Base-by-base conservation (phyloP, 192 early-diverging fungal genomes). In the Coemansia asiatica region DNA sequence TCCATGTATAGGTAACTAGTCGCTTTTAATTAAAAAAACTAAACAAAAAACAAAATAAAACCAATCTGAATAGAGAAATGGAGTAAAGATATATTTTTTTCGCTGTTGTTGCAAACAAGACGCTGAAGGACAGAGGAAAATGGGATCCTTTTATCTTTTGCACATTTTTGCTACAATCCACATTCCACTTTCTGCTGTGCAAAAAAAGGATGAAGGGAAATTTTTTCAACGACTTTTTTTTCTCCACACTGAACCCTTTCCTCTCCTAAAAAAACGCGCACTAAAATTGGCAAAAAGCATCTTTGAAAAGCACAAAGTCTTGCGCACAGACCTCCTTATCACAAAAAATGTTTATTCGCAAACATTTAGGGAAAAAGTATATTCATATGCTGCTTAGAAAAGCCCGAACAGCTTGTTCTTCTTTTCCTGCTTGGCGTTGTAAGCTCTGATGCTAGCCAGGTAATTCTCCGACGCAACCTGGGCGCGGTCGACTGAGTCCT, bases 351-450 rank as follows among this genome's bases (percentile, higher is more conserved):
- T 49, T 4, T 16, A 49, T 49, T 49, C 5, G 18, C 4, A 19
- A 16, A 49, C 48, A 10, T 7, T 16, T 10, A 44, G 40, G 8
- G 40, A 49, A 16, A 49, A 22, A 18, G 48, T 5, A 18, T 49
- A 10, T 49, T 16, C 15, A 4, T 18, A 4, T 5, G 18, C 18
- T 16, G 48, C 15, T 64, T 15, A 75, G 19, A 81, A 75, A 21
- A 81, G 58, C 0, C 69, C 69, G 36, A 81, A 75, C 23, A 61
- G 62, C 54, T 72, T 81, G n/a, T 35, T 61, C 13, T 60, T 63
- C 40, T 54, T 61, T 19, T 74, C 69, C 31, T 81, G 72, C 36
- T 66, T 61, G 29, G 78, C 72, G 33, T 81, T 81, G 61, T 81
- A 75, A 22, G 69, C 78, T 8, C 67, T 66, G 47, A 81, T 72